Evolutionary conservation across 352 stramenopile species (phyloP).

Genomic region (Lagenidium giganteum): DNA sequence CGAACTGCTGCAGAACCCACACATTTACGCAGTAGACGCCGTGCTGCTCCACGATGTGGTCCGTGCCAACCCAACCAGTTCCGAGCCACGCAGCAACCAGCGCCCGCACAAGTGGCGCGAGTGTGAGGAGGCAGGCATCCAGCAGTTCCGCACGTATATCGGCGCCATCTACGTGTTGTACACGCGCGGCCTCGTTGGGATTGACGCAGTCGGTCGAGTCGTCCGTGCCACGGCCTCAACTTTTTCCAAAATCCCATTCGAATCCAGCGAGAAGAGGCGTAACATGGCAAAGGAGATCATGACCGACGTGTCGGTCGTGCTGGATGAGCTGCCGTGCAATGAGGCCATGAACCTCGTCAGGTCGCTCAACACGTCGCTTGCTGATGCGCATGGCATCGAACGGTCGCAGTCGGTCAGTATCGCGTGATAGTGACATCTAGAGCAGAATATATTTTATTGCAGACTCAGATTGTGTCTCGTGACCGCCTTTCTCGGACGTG

Average conservation of each 20-base stretch:
- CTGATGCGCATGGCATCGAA: conserved; percentile 9
- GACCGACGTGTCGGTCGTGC: conserved; percentile 5
- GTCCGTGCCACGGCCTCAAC: conserved; percentile 6
- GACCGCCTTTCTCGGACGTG: no score
- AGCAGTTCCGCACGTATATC: conserved; percentile 15
- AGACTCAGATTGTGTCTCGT: no score
- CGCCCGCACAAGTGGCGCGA: neutral
- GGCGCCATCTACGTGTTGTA: conserved; percentile 8
- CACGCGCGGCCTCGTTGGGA: conserved; percentile 1
- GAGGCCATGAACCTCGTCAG: conserved; percentile 7
- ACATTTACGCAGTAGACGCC: conserved; percentile 6
- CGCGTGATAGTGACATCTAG: no score
- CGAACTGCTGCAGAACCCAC: conserved; percentile 4
- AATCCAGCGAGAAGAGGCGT: conserved; percentile 9
- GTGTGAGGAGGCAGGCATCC: conserved; percentile 1
- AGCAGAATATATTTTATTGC: no score
- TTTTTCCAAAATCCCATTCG: conserved; percentile 6
- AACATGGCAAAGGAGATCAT: conserved; percentile 11
- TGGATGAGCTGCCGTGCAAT: conserved; percentile 8
- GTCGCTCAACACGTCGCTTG: no score
- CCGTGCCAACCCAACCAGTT: no score
- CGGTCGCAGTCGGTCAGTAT: neutral
- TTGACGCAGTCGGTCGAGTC: conserved; percentile 7
- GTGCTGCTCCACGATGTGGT: conserved; percentile 20
- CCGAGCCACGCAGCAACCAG: neutral